Conservation (phyloP, 306 rosid genomes). For the Lathyrus sativus region DNA sequence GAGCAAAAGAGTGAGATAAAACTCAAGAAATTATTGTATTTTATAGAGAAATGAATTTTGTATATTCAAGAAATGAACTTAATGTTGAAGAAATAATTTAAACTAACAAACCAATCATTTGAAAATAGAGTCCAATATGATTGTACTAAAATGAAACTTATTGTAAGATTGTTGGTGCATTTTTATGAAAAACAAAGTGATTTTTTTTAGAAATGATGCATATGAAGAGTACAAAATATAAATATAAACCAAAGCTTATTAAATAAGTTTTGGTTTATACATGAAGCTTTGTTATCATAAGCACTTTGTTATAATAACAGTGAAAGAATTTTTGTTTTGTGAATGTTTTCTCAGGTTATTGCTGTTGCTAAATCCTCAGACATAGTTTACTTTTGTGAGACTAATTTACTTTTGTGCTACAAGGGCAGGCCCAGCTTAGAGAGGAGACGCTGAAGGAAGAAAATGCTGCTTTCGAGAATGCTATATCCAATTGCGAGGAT, state of each 20-base stretch:
- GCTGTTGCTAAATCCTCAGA: slow-evolving; percentile 99
- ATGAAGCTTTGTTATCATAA: too few relatives aligned
- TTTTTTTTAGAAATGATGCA: too few relatives aligned
- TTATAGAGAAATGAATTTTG: neutral
- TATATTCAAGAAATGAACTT: neutral
- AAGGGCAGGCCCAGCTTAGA: slow-evolving; percentile 74
- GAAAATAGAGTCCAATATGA: neutral
- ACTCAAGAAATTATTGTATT: neutral
- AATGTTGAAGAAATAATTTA: neutral
- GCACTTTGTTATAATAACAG: slow-evolving; percentile 33
- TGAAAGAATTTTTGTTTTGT: slow-evolving; percentile 28
- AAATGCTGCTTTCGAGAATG: slow-evolving; percentile 65
- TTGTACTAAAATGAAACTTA: too few relatives aligned
- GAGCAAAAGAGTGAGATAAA: neutral
- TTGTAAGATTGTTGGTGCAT: too few relatives aligned
- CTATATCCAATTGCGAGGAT: slow-evolving; percentile 61
- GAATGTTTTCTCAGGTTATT: slow-evolving; percentile 75
- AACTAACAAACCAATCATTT: neutral
- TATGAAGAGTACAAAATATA: too few relatives aligned
- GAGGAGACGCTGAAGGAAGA: slow-evolving; percentile 79
- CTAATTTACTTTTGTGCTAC: neutral
- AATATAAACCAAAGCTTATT: too few relatives aligned
- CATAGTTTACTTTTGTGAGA: slow-evolving; percentile 55
- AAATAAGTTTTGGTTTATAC: too few relatives aligned
- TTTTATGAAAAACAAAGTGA: too few relatives aligned